phyloP scores from a whole-genome alignment of 805 yeast species.

The Danielia reshetovae region DNA sequence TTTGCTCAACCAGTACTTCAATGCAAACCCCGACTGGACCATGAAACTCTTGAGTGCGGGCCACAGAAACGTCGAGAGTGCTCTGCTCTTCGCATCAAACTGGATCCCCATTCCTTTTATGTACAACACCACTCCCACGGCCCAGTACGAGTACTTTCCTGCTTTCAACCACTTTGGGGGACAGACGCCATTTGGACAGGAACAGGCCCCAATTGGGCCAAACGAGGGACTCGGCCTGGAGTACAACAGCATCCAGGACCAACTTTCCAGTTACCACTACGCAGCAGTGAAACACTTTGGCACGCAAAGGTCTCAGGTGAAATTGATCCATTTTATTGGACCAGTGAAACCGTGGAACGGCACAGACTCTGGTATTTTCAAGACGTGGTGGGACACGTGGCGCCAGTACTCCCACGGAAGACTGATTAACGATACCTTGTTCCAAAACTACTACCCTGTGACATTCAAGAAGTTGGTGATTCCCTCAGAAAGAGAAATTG shows the following conservation, averaged over 20 bases:
- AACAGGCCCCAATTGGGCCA: neutral
- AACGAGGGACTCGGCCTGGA: neutral
- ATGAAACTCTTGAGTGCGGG: constrained; percentile 9
- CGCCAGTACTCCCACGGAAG: constrained; percentile 23
- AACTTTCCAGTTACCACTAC: constrained; percentile 2
- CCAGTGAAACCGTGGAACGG: constrained; percentile 53
- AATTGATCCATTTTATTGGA: constrained; percentile 67
- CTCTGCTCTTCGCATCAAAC: constrained; percentile 15
- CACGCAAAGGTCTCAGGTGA: constrained; percentile 28
- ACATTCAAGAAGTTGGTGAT: constrained; percentile 4
- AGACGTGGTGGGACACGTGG: constrained; percentile 41
- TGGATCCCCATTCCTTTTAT: constrained; percentile 79
- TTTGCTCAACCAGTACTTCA: constrained; percentile 71
- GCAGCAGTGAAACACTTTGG: constrained; percentile 8
- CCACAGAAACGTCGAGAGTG: neutral
- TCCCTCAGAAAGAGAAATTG: constrained; percentile 4
- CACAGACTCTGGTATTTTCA: constrained; percentile 16
- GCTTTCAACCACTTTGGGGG: constrained; percentile 52
- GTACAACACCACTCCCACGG: constrained; percentile 73
- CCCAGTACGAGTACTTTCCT: constrained; percentile 67
- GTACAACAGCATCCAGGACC: neutral
- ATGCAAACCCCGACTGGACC: constrained; percentile 40
- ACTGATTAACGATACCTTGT: constrained; percentile 19
- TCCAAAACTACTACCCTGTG: constrained; percentile 3
- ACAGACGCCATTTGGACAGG: neutral